Conservation (phyloP, 2,329 filamentous ascomycete genomes). For the Calonectria henricotiae region DNA sequence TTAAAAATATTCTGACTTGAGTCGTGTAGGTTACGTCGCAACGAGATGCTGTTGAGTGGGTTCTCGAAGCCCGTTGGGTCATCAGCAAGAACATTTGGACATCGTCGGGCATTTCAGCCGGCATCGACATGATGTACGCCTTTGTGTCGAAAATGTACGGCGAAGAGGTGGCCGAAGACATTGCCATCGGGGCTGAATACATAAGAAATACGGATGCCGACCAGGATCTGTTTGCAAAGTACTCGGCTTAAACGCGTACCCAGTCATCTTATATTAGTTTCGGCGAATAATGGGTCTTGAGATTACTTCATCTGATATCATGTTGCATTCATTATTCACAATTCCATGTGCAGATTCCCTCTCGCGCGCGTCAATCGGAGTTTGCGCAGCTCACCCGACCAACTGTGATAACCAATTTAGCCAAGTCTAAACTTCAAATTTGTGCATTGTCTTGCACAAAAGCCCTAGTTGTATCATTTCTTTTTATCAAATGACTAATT, state of each 20-base stretch:
- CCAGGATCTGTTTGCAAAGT: slow-evolving; percentile 70
- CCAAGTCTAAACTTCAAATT: background rate
- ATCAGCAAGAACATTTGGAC: slow-evolving; percentile 76
- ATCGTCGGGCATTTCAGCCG: slow-evolving; percentile 70
- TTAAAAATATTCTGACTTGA: slow-evolving; percentile 7
- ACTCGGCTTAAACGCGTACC: background rate
- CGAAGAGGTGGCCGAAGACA: slow-evolving; percentile 63
- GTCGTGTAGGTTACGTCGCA: slow-evolving; percentile 55
- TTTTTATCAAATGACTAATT: background rate
- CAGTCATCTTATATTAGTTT: background rate
- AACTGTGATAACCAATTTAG: no score
- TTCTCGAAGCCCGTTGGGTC: slow-evolving; percentile 73
- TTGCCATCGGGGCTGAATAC: slow-evolving; percentile 73
- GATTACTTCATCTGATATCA: background rate
- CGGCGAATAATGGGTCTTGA: background rate
- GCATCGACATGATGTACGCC: slow-evolving; percentile 60
- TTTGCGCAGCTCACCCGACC: no score
- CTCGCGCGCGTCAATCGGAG: background rate
- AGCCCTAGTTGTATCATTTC: no score
- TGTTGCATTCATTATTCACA: background rate
- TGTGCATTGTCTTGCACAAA: background rate
- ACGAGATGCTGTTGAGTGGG: slow-evolving; percentile 69
- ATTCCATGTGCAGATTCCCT: background rate
- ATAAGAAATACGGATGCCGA: slow-evolving; percentile 67
- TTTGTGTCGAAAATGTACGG: slow-evolving; percentile 64